Evolutionary conservation across 2,329 filamentous ascomycete species (phyloP), one percentile per base, ranked within the genome.

Genomic region (Penicillium glabrum): DNA sequence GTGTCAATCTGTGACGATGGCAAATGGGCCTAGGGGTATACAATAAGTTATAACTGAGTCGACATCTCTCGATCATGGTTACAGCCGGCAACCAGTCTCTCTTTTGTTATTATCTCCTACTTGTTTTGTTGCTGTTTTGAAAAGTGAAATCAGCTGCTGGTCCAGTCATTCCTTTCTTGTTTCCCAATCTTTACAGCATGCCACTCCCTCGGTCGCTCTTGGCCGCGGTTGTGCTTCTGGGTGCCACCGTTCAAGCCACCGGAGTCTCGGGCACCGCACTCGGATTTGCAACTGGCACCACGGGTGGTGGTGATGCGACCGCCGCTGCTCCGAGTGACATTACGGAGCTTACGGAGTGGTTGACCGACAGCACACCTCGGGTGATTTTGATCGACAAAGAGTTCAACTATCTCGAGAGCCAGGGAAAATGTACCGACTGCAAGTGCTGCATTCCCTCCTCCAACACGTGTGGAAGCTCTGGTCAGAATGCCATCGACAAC

Each of bases 361-460:
- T 88, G 13, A 74, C 76, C 5, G 83, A 86, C 69, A 72, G 73
- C 55, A 72, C 74, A n/a, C 68, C 84, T n/a, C 80, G 83, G 44
- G 80, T 81, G 58, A 87, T 88, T 64, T 76, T 86, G 52, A 77
- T 88, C 27, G 78, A 79, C 67, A 82, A 84, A 67, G 78, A 77
- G 46, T 71, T 71, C 56, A 61, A 68, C 59, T 66, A 64, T 53
- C 47, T 67, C 21, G 59, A 54, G n/a, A 62, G 47, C 46, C 44
- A 46, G 44, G 44, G 44, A 1, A 61, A 61, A 29, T 68, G 65
- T 48, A 61, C 55, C 23, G 56, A 67, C 51, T 68, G 67, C 59
- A 58, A 66, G 41, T 71, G 69, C 58, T 72, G 70, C 52, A 65
- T 66, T 39, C 69, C 69, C 16, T 76, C 74, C 16, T 71, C 69